Evolutionary conservation across 352 stramenopile genomes (phyloP).

Genomic region (Globisporangium canariense): DNA sequence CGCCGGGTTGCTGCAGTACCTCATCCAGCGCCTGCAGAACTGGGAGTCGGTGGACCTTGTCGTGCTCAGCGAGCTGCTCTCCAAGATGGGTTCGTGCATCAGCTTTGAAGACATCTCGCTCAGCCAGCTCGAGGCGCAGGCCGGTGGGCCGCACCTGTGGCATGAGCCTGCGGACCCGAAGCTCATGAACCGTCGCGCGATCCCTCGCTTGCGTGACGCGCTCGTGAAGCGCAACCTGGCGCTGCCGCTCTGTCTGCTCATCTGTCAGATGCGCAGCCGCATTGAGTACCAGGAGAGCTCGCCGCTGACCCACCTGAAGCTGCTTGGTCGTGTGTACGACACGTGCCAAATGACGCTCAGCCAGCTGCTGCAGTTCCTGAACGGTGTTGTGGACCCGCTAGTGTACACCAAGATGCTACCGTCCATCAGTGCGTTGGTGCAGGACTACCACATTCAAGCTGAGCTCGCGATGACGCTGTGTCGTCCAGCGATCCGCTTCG

Average conservation of each 20-base stretch:
- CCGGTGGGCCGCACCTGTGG: conserved; percentile 75
- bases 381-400: conserved; percentile 62
- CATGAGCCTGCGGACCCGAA: conserved; percentile 78
- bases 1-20: conserved; percentile 86
- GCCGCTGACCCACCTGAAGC: conserved; percentile 61
- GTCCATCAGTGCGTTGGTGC: conserved; percentile 53
- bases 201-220: conserved; percentile 77
- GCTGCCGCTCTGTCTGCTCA: conserved; percentile 71
- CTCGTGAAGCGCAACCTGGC: conserved; percentile 79
- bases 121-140: conserved; percentile 79
- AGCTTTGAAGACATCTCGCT: conserved; percentile 84
- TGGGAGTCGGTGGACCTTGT: conserved; percentile 85
- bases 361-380: conserved; percentile 84
- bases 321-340: conserved; percentile 77
- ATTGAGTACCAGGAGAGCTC: conserved; percentile 80
- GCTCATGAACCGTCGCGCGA: conserved; percentile 79
- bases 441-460: conserved; percentile 68
- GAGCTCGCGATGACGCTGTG: conserved; percentile 80
- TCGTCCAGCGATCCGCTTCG: conserved; percentile 71
- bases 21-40: conserved; percentile 85
- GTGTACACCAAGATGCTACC: conserved; percentile 76
- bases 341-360: conserved; percentile 84
- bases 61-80: conserved; percentile 85
- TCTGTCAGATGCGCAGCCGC: conserved; percentile 82
- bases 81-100: conserved; percentile 86